These are phyloP conservation scores for Tothia fuscella DNA, from an alignment of 2,329 filamentous ascomycete species.

Conservation along the genomic window DNA sequence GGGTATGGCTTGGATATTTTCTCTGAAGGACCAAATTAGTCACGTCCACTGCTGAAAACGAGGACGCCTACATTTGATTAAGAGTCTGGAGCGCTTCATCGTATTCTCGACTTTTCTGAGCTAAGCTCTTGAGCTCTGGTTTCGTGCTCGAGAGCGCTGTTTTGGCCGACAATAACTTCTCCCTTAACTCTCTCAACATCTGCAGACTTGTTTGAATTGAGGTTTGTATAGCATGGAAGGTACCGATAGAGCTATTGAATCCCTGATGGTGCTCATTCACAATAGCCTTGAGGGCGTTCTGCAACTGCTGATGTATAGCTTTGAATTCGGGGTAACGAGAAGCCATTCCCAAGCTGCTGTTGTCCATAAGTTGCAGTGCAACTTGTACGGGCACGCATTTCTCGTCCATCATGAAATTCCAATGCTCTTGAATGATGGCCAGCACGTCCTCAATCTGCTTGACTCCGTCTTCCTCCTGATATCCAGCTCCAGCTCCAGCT, in stretches of 20 bases:
- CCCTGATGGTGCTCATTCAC: slow-evolving; percentile 98
- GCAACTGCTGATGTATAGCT: slow-evolving; percentile 74
- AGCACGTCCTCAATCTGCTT: slow-evolving; percentile 47
- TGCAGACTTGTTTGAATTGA: slow-evolving; percentile 84
- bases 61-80: slow-evolving; percentile 48
- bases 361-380: slow-evolving; percentile 87
- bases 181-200: slow-evolving; percentile 69
- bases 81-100: slow-evolving; percentile 79
- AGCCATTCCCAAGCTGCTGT: slow-evolving; percentile 82
- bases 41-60: background rate
- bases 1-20: slow-evolving; percentile 78
- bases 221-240: slow-evolving; percentile 95
- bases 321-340: slow-evolving; percentile 79
- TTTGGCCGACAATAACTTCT: slow-evolving; percentile 72
- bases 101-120: slow-evolving; percentile 77
- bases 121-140: slow-evolving; percentile 81
- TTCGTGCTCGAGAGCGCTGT: slow-evolving; percentile 72
- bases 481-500: slow-evolving; percentile 3
- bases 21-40: slow-evolving; percentile 28
- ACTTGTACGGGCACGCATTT: slow-evolving; percentile 89
- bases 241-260: slow-evolving; percentile 97
- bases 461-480: slow-evolving; percentile 14
- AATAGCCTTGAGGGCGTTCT: slow-evolving; percentile 83
- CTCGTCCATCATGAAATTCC: slow-evolving; percentile 81
- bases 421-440: slow-evolving; percentile 74